Evolutionary conservation across 2,329 filamentous ascomycete genomes (phyloP), one percentile per base, ranked within the genome.

Genomic region (Cytospora piceicola): DNA sequence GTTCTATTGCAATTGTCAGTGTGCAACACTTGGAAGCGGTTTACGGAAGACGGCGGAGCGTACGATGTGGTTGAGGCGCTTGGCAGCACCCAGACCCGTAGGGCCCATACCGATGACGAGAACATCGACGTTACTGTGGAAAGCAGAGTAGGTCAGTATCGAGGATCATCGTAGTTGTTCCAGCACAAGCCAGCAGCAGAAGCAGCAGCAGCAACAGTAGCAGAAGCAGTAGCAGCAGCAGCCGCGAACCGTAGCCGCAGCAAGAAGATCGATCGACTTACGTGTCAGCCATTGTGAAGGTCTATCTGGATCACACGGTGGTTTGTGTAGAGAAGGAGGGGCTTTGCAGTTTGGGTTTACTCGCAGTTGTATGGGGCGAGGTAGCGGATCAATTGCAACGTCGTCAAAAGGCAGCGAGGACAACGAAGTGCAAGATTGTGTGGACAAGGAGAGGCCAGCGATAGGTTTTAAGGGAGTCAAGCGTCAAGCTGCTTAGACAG

Each of bases 81-180:
- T 99, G 74, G 95, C 95, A 78, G 95, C 95, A 85, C 95, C 95
- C 73, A 98, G 88, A 81, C 95, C 95, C 76, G 95, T 98, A 74
- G 95, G 95, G 77, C 95, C 95, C 81, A 94, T 94, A 77, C 95
- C 95, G 83, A 98, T 97, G 80, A 99, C 89, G 77, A 99, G 92
- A 73, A 99, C 91, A 82, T 99, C 95, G 78, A 98, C 93, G 76
- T 93, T 90, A 79, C 93, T 96, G 79, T 17, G 66, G 22, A 54
- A 36, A 8, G 58, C 55, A 5, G 24, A 66, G 54, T 57, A 5
- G 29, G 67, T 71, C 58, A 71, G 67, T 39, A n/a, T 36, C 42
- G 9, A 29, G 60, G 39, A 36, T 22, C 34, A 4, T 29, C 1
- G 24, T 2, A 29, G 29, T 49, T 34, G n/a, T 52, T 52, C 22